Percentiles rank a stretch among this genome's conserved stretches.
Conservation (phyloP, 768 basidiomycete species). For the Serendipita vermifera region DNA sequence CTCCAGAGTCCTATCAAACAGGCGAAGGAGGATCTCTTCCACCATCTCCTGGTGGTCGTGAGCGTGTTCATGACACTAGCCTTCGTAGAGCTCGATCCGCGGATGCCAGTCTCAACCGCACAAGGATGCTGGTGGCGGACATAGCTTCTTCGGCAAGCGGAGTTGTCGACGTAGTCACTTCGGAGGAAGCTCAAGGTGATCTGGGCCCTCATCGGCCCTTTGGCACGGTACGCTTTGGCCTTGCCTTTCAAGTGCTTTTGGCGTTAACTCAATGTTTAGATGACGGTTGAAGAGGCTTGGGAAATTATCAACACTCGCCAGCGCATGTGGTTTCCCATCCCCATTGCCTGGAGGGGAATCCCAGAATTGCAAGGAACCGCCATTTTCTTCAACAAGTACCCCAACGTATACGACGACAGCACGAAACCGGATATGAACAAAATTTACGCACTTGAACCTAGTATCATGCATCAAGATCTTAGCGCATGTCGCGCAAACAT, state of each 20-base stretch:
- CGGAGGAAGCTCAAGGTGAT: not conserved
- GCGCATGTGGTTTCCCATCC: not conserved
- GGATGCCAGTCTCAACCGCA: not conserved
- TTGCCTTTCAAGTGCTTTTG: no score
- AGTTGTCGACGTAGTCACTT: not conserved
- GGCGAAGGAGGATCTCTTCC: conserved; percentile 6
- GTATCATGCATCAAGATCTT: not conserved
- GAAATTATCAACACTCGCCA: not conserved
- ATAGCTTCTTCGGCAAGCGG: not conserved
- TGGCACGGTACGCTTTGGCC: no score
- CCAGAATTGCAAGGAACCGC: not conserved
- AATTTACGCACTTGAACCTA: not conserved
- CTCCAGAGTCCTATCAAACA: not conserved
- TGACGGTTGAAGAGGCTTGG: not conserved
- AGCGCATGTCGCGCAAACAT: not conserved
- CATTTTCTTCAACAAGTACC: conserved; percentile 6
- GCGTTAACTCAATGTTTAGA: no score
- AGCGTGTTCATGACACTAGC: not conserved
- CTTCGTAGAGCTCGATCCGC: not conserved
- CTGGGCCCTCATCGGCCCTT: conserved; percentile 1
- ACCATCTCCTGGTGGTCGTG: not conserved
- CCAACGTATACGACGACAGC: not conserved
- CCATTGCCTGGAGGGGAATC: not conserved
- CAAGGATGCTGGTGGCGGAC: not conserved
- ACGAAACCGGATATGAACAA: not conserved